Evolutionary conservation across 441 rosid genomes (phyloP).

Genomic region (Croton laevigatus): DNA sequence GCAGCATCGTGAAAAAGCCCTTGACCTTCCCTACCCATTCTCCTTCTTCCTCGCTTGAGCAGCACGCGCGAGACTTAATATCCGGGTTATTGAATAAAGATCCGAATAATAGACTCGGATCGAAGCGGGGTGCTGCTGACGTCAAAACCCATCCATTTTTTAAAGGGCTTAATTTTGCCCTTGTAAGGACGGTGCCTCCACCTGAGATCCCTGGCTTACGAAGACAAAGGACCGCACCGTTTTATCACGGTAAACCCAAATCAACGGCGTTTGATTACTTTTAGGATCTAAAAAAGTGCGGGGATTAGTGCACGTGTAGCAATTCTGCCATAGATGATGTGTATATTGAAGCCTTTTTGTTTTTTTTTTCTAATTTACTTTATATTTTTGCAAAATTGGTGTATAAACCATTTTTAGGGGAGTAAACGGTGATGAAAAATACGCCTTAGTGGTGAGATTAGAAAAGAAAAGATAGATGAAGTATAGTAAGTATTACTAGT

Average conservation of each 20-base stretch:
- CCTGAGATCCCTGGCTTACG: conserved; percentile 54
- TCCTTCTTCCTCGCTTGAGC: conserved; percentile 48
- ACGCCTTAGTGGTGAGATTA: not conserved
- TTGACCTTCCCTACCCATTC: conserved; percentile 51
- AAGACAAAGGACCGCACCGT: conserved; percentile 40
- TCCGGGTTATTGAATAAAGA: conserved; percentile 59
- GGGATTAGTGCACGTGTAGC: conserved; percentile 28
- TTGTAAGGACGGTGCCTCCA: conserved; percentile 66
- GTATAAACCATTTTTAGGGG: conserved; percentile 21
- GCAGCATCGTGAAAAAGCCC: conserved; percentile 59
- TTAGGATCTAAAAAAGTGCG: conserved; percentile 23
- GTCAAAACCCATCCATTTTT: conserved; percentile 77
- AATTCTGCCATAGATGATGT: conserved; percentile 36
- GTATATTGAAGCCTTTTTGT: conserved; percentile 20
- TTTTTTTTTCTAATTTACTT: not conserved
- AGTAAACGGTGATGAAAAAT: conserved; percentile 18
- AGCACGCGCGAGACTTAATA: conserved; percentile 57
- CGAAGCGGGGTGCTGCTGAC: conserved; percentile 56
- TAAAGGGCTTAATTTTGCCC: conserved; percentile 64
- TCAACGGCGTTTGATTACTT: conserved; percentile 63
- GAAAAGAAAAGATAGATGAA: too few relatives aligned
- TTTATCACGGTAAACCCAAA: conserved; percentile 25
- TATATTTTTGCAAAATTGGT: not conserved
- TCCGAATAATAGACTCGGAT: conserved; percentile 62
- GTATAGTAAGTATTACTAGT: too few relatives aligned